Evolutionary conservation across 2,329 filamentous ascomycete species (phyloP), one percentile per base, ranked within the genome.

Genomic region (Fusarium nanum): DNA sequence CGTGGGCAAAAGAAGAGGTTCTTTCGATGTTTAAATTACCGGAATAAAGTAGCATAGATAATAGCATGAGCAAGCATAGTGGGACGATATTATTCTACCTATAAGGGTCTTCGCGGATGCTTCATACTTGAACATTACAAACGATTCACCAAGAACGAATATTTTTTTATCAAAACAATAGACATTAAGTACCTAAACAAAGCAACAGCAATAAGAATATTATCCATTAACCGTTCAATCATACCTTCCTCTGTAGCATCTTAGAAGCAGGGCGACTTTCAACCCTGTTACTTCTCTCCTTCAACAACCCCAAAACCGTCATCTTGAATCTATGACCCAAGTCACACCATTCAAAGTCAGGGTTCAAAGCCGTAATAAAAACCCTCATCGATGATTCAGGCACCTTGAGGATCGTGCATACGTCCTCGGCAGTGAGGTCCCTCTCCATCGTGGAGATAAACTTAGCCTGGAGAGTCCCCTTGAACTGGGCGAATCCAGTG

Each of bases 371-470:
- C 20, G 45, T 34, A 4, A 55, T 13, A 3, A 66, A 66, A 0
- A 55, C 44, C 1, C 27, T 28, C 61, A 66, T 66, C 0, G 55
- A 23, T 9, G 47, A 37, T 2, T 7, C 22, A 5, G 63, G 55
- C 9, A 66, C 27, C 10, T 41, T 61, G 0, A 47, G 20, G 8
- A 66, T 66, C 7, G 7, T n/a, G n/a, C 63, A 66, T 2, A 49
- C 61, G 3, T 66, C 55, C 11, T 61, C 42, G 3, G 61, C 25
- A 2, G 55, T 34, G 0, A 66, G 11, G 1, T 56, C 20, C 28
- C 3, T 66, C 0, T 66, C 54, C 63, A 66, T 66, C 4, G 37
- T 22, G 0, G 47, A 48, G 0, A 66, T 42, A 4, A 66, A 66
- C 1, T 12, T 18, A 3, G 55, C 42, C n/a, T 45, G 22, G 5